Conservation (phyloP, 2,329 filamentous ascomycete genomes). For the Diaporthe sp. region DNA sequence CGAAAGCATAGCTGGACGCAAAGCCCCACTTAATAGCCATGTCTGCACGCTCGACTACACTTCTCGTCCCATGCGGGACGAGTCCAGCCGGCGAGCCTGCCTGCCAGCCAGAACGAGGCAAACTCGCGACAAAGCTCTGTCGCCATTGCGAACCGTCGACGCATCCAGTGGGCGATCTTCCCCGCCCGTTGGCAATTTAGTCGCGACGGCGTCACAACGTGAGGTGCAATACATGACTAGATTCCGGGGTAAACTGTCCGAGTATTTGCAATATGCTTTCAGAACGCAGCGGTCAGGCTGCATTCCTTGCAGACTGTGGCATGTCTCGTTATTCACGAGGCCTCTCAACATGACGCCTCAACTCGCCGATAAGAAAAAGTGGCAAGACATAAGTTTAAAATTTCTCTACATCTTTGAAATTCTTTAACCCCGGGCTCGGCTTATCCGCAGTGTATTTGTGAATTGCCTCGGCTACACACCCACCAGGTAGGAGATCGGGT, state of each 20-base stretch:
- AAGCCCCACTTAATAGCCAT: constrained; percentile 16
- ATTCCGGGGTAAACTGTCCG: constrained; percentile 7
- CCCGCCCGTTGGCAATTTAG: constrained; percentile 5
- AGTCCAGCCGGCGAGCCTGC: constrained; percentile 1
- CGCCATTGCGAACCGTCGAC: neutral
- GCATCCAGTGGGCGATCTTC: neutral
- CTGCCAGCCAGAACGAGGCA: neutral
- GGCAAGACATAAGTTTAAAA: neutral
- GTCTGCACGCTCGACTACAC: constrained; percentile 28
- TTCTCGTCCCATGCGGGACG: constrained; percentile 8
- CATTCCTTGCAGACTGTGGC: neutral
- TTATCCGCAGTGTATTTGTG: neutral
- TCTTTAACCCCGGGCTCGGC: neutral
- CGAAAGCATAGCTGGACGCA: neutral
- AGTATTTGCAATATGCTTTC: neutral
- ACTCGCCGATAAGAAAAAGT: neutral
- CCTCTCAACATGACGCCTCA: neutral
- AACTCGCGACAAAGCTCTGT: neutral
- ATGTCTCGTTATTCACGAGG: neutral
- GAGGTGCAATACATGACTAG: constrained; percentile 18
- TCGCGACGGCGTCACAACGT: neutral
- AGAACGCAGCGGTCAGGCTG: neutral
- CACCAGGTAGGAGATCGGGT: neutral
- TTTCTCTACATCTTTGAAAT: neutral
- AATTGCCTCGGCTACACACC: constrained; percentile 3